These are phyloP conservation scores for Pythium guiyangense DNA, from an alignment of 352 stramenopile genomes.

Conservation along the genomic window DNA sequence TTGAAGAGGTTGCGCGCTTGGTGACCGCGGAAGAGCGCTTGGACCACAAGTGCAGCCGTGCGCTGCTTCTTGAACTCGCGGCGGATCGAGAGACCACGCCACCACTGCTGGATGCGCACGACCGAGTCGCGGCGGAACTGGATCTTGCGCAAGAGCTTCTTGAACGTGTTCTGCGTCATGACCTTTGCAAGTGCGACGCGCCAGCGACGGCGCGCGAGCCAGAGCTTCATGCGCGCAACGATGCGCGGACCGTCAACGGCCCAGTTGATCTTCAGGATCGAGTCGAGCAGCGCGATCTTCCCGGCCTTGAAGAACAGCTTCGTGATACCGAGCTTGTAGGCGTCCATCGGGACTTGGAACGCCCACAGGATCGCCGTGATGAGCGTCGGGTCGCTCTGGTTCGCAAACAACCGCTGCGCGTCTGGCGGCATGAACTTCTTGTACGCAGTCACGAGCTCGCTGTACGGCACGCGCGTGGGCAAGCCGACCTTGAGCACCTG, in stretches of 20 bases:
- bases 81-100: conserved; percentile 64
- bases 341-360: conserved; percentile 72
- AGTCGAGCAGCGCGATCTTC: conserved; percentile 73
- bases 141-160: conserved; percentile 47
- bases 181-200: conserved; percentile 67
- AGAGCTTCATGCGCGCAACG: conserved; percentile 61
- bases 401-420: conserved; percentile 61
- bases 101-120: conserved; percentile 81
- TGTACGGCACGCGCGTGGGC: conserved; percentile 77
- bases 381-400: conserved; percentile 68
- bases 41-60: conserved; percentile 60
- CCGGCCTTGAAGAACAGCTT: conserved; percentile 70
- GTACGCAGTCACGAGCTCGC: conserved; percentile 61
- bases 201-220: conserved; percentile 68
- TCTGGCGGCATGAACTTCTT: conserved; percentile 67
- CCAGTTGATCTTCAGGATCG: conserved; percentile 77
- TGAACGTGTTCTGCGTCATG: conserved; percentile 51
- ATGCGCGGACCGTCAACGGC: conserved; percentile 49
- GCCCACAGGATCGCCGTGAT: conserved; percentile 82
- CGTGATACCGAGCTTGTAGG: conserved; percentile 82
- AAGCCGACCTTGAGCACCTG: conserved; percentile 85
- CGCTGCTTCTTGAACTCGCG: conserved; percentile 83
- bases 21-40: conserved; percentile 79
- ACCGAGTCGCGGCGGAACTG: conserved; percentile 58
- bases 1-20: conserved; percentile 74